Base-by-base conservation (phyloP, 2,329 filamentous ascomycete species). In the Botrytis squamosa region DNA sequence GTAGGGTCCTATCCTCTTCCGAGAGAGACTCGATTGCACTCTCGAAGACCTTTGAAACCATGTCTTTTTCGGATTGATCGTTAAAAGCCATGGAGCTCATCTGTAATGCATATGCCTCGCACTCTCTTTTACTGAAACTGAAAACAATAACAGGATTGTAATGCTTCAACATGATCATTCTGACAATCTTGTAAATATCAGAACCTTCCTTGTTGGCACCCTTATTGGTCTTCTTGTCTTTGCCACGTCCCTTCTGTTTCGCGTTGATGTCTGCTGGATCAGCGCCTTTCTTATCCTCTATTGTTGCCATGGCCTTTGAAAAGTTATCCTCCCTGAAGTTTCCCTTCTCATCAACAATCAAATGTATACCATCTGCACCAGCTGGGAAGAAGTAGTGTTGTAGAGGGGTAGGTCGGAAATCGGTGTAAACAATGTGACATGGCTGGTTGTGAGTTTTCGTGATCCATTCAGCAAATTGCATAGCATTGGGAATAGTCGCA, bases 401-500 rank as follows among this genome's bases (percentile, higher is more conserved):
- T 46, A 99, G 85, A 1, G 96, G 96, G 0, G 96, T 99, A 33
- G 96, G 96, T 81, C 96, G 90, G 86, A 98, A 99, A 84, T 99
- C 95, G 70, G 96, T 99, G 83, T 99, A 99, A 4, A 99, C 96
- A 76, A 99, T 97, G 86, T 99, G 97, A 78, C 96, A 99, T 10
- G 96, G 95, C 81, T 99, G 97, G 77, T 93, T 92, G 82, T 99
- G 97, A 74, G 95, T 98, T 85, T 98, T 98, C 79, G 93, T 94
- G 80, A 99, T 97, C 96, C 96, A 99, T 83, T 99, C 95, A 78
- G 96, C 96, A 80, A 99, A 99, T 83, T 99, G 96, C 89, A 98
- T 98, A 70, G 96, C 95, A 81, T 99, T 99, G 72, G 96, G 96
- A 76, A 99, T 99, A 2, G 97, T 99, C 76, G 96, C 96, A 46